These are phyloP conservation scores for Tuber indicum DNA, from an alignment of 495 filamentous ascomycete genomes.

Conservation along the genomic window DNA sequence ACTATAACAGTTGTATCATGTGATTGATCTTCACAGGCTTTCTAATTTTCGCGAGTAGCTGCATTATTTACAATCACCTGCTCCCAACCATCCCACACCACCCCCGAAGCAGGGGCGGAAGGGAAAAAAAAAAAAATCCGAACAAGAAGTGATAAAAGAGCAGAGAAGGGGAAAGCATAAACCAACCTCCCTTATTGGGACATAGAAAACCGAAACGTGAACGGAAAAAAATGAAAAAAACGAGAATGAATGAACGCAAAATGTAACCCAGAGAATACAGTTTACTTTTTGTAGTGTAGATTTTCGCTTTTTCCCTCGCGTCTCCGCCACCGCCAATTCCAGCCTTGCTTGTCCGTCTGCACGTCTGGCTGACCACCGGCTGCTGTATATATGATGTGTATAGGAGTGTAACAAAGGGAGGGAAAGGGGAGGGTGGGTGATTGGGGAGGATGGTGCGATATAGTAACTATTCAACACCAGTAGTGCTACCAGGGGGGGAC, in stretches of 20 bases:
- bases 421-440: not conserved
- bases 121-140: not conserved
- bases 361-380: not conserved
- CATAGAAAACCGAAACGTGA: not conserved
- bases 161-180: not conserved
- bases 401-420: not conserved
- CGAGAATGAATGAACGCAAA: not conserved
- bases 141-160: not conserved
- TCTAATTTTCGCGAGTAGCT: not conserved
- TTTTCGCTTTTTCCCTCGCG: not conserved
- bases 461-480: slow-evolving; percentile 35
- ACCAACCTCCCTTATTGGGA: not conserved
- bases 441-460: slow-evolving; percentile 3
- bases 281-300: not conserved
- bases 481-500: slow-evolving; percentile 18
- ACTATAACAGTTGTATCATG: not conserved
- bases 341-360: not conserved
- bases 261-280: not conserved
- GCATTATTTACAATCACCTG: not conserved
- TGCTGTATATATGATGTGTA: not conserved
- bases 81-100: not conserved
- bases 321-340: not conserved
- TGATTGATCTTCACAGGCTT: not conserved
- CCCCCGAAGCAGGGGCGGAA: not conserved
- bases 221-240: not conserved